A percentile compares a stretch with the other conserved stretches of the same genome.
phyloP scores from a whole-genome alignment of 1,139 yeast species.

The Suhomyces bokatorum region DNA sequence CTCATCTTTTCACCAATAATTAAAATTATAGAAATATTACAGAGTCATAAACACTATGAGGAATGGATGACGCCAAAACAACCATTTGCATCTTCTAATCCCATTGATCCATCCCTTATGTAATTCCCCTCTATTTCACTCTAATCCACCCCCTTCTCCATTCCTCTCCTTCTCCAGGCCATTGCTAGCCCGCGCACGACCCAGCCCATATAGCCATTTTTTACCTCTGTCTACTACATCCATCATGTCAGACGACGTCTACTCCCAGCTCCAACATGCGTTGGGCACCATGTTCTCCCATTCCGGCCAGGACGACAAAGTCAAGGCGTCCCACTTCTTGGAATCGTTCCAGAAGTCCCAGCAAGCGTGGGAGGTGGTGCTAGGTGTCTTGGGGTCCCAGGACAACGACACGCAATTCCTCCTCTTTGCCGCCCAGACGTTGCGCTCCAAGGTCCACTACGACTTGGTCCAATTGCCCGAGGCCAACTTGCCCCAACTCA shows the following conservation, averaged over 20 bases:
- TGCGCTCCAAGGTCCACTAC: slow-evolving; percentile 79
- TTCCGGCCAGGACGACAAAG: slow-evolving; percentile 52
- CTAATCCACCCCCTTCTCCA: no score
- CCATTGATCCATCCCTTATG: no score
- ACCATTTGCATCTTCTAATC: no score
- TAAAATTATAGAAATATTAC: no score
- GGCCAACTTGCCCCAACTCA: slow-evolving; percentile 53
- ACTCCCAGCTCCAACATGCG: slow-evolving; percentile 44
- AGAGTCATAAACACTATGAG: no score
- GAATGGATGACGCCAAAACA: no score
- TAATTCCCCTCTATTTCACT: no score
- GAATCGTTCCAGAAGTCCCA: slow-evolving; percentile 81
- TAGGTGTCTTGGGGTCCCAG: slow-evolving; percentile 29
- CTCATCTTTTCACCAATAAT: background rate
- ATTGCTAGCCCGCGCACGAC: slow-evolving; percentile 4
- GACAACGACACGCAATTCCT: slow-evolving; percentile 49
- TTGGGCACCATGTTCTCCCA: slow-evolving; percentile 62
- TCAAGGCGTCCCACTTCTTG: slow-evolving; percentile 63
- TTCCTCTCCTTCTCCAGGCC: no score
- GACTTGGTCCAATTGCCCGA: slow-evolving; percentile 77
- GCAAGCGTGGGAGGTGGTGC: slow-evolving; percentile 63
- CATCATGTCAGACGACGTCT: slow-evolving; percentile 15
- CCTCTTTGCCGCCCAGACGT: slow-evolving; percentile 87
- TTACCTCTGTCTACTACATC: background rate
- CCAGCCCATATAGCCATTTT: background rate